A percentile compares a stretch with the other conserved stretches of the same genome.
Conservation (phyloP, 1,284 basidiomycete genomes). For the Pseudozyma hubeiensis region DNA sequence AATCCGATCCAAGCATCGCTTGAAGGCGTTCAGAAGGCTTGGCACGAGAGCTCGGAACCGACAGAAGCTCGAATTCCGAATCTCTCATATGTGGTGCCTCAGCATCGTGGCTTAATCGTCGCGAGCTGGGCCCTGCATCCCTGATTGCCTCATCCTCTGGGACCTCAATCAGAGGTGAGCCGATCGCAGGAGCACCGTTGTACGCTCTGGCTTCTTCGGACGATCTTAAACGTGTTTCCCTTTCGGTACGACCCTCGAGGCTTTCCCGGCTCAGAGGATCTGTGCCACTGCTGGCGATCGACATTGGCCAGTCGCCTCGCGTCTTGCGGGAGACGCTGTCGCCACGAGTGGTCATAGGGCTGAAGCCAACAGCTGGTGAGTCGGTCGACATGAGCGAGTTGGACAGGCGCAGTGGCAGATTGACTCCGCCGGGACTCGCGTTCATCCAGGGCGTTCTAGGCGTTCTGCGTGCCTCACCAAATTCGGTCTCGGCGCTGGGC, state of each 20-base stretch:
- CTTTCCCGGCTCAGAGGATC: conserved; percentile 16
- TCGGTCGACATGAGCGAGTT: conserved; percentile 43
- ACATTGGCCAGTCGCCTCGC: conserved; percentile 45
- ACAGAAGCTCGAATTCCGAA: conserved; percentile 26
- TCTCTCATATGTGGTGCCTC: neutral
- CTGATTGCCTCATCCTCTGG: conserved; percentile 24
- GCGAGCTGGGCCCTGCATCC: conserved; percentile 3
- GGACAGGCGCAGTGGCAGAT: conserved; percentile 37
- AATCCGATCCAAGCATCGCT: conserved; percentile 42
- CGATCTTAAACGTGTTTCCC: conserved; percentile 17
- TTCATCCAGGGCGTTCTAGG: conserved; percentile 34
- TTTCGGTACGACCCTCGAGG: conserved; percentile 16
- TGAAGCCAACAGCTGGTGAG: conserved; percentile 14
- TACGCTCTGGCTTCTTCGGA: conserved; percentile 16
- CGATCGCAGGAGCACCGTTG: conserved; percentile 8
- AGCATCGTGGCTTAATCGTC: neutral
- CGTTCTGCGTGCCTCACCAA: conserved; percentile 35
- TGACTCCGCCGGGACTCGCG: conserved; percentile 39
- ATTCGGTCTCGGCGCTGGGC: conserved; percentile 41
- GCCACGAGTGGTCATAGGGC: conserved; percentile 17
- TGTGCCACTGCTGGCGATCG: conserved; percentile 35
- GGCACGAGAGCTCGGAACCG: neutral
- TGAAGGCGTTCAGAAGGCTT: conserved; percentile 41
- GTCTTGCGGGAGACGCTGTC: conserved; percentile 12
- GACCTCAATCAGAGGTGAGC: conserved; percentile 28